Percentiles rank a stretch among this genome's conserved stretches.
Evolutionary conservation across 495 filamentous ascomycete genomes (phyloP).

Genomic region (Stereocaulon alpinum): DNA sequence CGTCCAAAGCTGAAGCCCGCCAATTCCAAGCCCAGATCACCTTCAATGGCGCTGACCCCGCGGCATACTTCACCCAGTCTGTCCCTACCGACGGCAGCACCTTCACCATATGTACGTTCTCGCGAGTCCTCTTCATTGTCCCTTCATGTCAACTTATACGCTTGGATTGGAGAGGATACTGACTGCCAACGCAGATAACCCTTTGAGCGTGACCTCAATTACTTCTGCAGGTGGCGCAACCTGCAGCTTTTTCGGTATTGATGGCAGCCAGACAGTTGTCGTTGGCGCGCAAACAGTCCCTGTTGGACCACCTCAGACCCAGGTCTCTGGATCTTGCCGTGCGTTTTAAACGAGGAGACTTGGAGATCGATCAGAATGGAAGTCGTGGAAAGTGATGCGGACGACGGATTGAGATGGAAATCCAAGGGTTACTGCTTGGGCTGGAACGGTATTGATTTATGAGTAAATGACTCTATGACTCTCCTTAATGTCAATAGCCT

Average conservation of each 20-base stretch:
- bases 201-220: conserved; percentile 8
- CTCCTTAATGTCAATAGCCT: too few species aligned
- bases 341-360: too few species aligned
- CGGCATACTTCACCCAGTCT: background rate
- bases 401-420: too few species aligned
- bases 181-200: background rate
- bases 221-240: conserved; percentile 1
- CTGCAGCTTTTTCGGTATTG: conserved; percentile 24
- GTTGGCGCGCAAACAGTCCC: conserved; percentile 18
- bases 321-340: conserved; percentile 27
- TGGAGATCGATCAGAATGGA: too few species aligned
- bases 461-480: too few species aligned
- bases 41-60: conserved; percentile 3
- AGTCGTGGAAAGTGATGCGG: too few species aligned
- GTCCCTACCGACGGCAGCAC: background rate
- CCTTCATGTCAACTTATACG: background rate
- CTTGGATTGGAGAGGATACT: background rate
- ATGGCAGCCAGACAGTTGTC: conserved; percentile 23
- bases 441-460: too few species aligned
- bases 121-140: background rate
- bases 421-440: too few species aligned
- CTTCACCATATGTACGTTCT: background rate
- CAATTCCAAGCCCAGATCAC: background rate
- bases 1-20: background rate
- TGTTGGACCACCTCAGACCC: conserved; percentile 33